Evolutionary conservation across 768 basidiomycete species (phyloP).

Genomic region (Suillus fuscotomentosus): DNA sequence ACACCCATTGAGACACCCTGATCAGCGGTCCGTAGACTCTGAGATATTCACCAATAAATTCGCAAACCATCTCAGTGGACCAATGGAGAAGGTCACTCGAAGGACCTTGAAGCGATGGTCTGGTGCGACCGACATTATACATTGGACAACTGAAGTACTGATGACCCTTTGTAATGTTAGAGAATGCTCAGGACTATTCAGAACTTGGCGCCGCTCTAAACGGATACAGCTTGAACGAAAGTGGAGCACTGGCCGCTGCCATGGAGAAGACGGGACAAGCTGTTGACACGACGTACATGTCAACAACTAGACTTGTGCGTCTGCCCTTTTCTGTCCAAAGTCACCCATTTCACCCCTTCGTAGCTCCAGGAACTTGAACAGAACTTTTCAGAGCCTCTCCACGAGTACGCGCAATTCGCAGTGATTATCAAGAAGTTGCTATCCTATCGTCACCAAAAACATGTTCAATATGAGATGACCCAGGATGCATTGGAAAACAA

Average conservation of each 20-base stretch:
- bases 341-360: background rate
- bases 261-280: slow-evolving; percentile 98
- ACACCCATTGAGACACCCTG: slow-evolving; percentile 87
- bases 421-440: slow-evolving; percentile 92
- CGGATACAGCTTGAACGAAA: slow-evolving; percentile 90
- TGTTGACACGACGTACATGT: slow-evolving; percentile 89
- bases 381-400: slow-evolving; percentile 92
- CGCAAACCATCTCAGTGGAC: slow-evolving; percentile 84
- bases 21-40: slow-evolving; percentile 94
- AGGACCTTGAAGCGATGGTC: slow-evolving; percentile 93
- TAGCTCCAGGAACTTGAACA: slow-evolving; percentile 94
- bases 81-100: slow-evolving; percentile 96
- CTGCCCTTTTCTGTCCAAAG: background rate
- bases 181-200: slow-evolving; percentile 81
- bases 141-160: slow-evolving; percentile 9
- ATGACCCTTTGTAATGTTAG: slow-evolving; percentile 34
- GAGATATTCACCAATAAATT: slow-evolving; percentile 97
- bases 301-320: slow-evolving; percentile 83
- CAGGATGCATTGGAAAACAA: slow-evolving; percentile 86
- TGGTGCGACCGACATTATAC: slow-evolving; percentile 45
- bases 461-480: slow-evolving; percentile 97
- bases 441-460: slow-evolving; percentile 95
- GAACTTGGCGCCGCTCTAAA: slow-evolving; percentile 92
- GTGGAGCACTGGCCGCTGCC: slow-evolving; percentile 67
- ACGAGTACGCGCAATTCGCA: slow-evolving; percentile 95